These are phyloP conservation scores for Phyllosticta capitalensis DNA, from an alignment of 2,329 filamentous ascomycete genomes.

Conservation along the genomic window DNA sequence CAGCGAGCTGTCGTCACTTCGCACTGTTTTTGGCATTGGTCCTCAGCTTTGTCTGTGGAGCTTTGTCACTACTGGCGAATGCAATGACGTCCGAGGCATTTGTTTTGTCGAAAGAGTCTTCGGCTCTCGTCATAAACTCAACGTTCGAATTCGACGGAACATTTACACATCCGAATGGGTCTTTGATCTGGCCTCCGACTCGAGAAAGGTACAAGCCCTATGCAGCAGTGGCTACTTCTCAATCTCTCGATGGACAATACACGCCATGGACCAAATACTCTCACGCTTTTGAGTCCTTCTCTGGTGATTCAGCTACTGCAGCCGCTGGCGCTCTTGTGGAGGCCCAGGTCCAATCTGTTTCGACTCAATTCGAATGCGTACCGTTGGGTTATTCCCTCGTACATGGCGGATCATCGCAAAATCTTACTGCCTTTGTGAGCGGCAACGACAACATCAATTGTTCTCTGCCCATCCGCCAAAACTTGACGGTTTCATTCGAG, in stretches of 20 bases:
- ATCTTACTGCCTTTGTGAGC: not conserved
- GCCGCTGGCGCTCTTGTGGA: not conserved
- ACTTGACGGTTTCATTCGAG: no score
- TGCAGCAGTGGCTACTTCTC: not conserved
- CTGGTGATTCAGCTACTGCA: not conserved
- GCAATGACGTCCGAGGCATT: not conserved
- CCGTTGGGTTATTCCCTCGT: not conserved
- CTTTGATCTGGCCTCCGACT: not conserved
- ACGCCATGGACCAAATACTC: not conserved
- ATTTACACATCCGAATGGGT: not conserved
- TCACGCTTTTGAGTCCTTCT: not conserved
- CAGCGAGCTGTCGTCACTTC: not conserved
- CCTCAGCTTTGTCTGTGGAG: conserved; percentile 1
- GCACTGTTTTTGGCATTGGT: not conserved
- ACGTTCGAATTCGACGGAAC: not conserved
- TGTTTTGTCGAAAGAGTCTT: not conserved
- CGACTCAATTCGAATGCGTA: not conserved
- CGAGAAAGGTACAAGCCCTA: not conserved
- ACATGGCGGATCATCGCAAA: not conserved
- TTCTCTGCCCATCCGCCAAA: not conserved
- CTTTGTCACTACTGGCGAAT: not conserved
- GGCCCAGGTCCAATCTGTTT: not conserved
- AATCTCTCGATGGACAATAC: not conserved
- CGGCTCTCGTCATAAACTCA: not conserved
- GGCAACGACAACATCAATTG: not conserved